phyloP scores from a whole-genome alignment of 345 rosid species.

The Litchi chinensis region DNA sequence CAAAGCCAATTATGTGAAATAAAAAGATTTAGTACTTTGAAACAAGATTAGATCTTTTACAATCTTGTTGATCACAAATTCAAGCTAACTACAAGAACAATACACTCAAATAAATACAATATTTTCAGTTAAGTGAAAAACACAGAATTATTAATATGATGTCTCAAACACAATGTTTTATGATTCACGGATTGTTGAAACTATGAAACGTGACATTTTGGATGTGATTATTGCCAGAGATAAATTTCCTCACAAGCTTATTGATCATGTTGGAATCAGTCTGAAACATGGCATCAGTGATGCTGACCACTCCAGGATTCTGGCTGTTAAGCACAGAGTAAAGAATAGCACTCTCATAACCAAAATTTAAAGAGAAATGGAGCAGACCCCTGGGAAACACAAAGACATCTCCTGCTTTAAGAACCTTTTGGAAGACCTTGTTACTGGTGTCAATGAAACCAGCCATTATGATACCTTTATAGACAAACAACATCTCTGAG shows the following conservation, averaged over 20 bases:
- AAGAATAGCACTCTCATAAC: slow-evolving; percentile 48
- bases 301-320: slow-evolving; percentile 71
- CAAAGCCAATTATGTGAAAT: background rate
- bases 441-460: slow-evolving; percentile 70
- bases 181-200: slow-evolving; percentile 10
- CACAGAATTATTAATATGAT: background rate
- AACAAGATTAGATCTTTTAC: background rate
- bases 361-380: slow-evolving; percentile 61
- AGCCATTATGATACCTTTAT: slow-evolving; percentile 54
- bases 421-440: slow-evolving; percentile 45
- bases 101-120: background rate
- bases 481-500: slow-evolving; percentile 62
- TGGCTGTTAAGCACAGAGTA: slow-evolving; percentile 75
- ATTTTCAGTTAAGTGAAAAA: background rate
- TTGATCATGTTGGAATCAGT: slow-evolving; percentile 27
- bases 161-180: background rate
- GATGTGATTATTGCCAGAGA: slow-evolving; percentile 15
- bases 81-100: slow-evolving; percentile 6
- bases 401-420: slow-evolving; percentile 66
- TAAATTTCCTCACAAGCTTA: slow-evolving; percentile 35
- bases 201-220: slow-evolving; percentile 12
- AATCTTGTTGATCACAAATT: slow-evolving; percentile 13
- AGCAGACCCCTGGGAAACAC: slow-evolving; percentile 72
- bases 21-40: background rate
- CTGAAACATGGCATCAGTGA: slow-evolving; percentile 42